A percentile compares a stretch with the other conserved stretches of the same genome.
Conservation (phyloP, 495 filamentous ascomycete species). For the Daldinia concentrica region DNA sequence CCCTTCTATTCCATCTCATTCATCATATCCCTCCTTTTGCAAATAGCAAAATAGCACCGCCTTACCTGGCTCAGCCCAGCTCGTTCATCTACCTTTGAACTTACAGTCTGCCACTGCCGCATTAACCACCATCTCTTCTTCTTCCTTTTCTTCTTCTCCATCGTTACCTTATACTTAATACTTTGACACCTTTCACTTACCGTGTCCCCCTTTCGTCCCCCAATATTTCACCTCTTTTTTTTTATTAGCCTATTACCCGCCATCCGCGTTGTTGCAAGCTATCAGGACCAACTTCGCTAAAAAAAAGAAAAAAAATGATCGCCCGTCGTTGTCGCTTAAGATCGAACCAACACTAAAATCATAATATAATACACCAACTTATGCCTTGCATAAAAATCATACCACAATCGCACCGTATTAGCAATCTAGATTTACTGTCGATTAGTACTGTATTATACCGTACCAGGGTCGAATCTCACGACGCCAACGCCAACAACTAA, state of each 20-base stretch:
- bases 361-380: slow-evolving; percentile 25
- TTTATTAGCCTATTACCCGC: slow-evolving; percentile 36
- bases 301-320: slow-evolving; percentile 15
- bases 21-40: not conserved
- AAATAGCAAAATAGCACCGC: not conserved
- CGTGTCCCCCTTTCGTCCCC: not conserved
- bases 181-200: not conserved
- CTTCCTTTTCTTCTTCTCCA: not conserved
- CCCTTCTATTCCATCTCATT: not conserved
- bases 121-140: not conserved
- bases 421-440: not conserved
- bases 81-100: too few species aligned
- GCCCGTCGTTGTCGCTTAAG: slow-evolving; percentile 19
- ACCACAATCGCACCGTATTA: slow-evolving; percentile 21
- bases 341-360: slow-evolving; percentile 27
- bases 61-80: slow-evolving; percentile 1
- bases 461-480: slow-evolving; percentile 29
- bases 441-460: slow-evolving; percentile 15
- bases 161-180: not conserved
- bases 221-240: not conserved
- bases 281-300: slow-evolving; percentile 12
- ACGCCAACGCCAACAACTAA: slow-evolving; percentile 28
- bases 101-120: not conserved
- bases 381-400: slow-evolving; percentile 14
- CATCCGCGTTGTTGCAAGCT: slow-evolving; percentile 31